Conservation (phyloP, 306 rosid genomes). For the Gleditsia sinensis region DNA sequence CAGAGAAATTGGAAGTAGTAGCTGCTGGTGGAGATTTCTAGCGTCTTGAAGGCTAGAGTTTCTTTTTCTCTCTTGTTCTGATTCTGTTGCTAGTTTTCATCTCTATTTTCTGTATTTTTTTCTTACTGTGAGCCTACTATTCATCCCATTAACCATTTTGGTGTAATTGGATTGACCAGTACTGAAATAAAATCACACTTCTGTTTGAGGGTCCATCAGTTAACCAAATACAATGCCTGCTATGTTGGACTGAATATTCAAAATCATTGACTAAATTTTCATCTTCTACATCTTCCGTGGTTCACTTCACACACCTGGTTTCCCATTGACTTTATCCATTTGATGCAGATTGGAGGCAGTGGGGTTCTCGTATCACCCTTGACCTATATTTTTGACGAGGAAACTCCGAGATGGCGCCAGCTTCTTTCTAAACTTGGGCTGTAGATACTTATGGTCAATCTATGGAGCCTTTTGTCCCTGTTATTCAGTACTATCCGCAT, state of each 20-base stretch:
- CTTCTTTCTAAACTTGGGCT: slow-evolving; percentile 76
- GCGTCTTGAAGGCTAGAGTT: too few relatives aligned
- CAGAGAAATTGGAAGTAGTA: too few relatives aligned
- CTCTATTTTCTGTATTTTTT: too few relatives aligned
- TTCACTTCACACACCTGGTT: slow-evolving; percentile 29
- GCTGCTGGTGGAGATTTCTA: too few relatives aligned
- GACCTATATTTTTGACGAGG: slow-evolving; percentile 97
- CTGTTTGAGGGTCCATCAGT: too few relatives aligned
- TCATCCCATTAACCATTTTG: too few relatives aligned
- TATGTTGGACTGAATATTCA: not conserved
- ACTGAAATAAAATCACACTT: too few relatives aligned
- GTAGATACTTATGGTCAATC: slow-evolving; percentile 31
- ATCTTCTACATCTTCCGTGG: not conserved
- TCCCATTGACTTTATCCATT: slow-evolving; percentile 12
- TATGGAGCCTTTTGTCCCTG: slow-evolving; percentile 6
- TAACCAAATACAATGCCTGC: not conserved
- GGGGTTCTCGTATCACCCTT: slow-evolving; percentile 94
- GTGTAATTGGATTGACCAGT: too few relatives aligned
- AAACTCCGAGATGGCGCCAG: slow-evolving; percentile 90
- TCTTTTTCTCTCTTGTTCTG: too few relatives aligned
- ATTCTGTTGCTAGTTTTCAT: too few relatives aligned
- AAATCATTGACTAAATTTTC: not conserved
- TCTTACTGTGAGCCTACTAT: too few relatives aligned
- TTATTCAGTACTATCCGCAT: not conserved
- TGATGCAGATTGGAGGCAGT: slow-evolving; percentile 90